These are phyloP conservation scores for Aspergillus baeticus DNA, from an alignment of 495 filamentous ascomycete species.

Conservation along the genomic window DNA sequence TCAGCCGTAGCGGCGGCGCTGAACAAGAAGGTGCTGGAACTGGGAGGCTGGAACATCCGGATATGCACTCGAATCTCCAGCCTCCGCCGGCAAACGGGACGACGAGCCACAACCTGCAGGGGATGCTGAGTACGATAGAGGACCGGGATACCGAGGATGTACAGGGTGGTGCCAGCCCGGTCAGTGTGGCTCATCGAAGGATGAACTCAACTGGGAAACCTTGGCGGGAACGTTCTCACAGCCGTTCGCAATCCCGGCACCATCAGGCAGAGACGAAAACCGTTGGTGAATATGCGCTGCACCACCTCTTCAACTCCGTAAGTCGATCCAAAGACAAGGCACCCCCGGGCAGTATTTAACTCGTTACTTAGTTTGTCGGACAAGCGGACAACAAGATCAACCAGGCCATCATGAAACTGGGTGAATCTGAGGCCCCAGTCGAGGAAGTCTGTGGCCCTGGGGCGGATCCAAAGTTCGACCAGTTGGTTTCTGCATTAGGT, in stretches of 20 bases:
- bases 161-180: constrained; percentile 22
- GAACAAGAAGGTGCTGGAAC: constrained; percentile 24
- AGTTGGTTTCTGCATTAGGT: constrained; percentile 87
- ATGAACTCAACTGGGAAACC: constrained; percentile 57
- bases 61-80: constrained; percentile 27
- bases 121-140: constrained; percentile 40
- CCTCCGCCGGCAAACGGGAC: constrained; percentile 23
- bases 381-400: constrained; percentile 93
- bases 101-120: constrained; percentile 25
- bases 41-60: constrained; percentile 32
- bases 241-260: constrained; percentile 80
- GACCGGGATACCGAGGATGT: constrained; percentile 34
- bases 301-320: constrained; percentile 91
- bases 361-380: constrained; percentile 51
- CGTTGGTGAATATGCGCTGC: constrained; percentile 92
- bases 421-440: constrained; percentile 75
- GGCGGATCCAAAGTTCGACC: constrained; percentile 88
- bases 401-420: constrained; percentile 70
- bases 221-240: constrained; percentile 70
- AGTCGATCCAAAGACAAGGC: constrained; percentile 25
- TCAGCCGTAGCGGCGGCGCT: constrained; percentile 37
- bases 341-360: constrained; percentile 12
- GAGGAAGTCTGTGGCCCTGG: constrained; percentile 88
- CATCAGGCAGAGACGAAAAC: constrained; percentile 78
- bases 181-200: constrained; percentile 31